A percentile compares a stretch with the other conserved stretches of the same genome.
Conservation (phyloP, 805 yeast species). For the Cyberlindnera suaveolens region DNA sequence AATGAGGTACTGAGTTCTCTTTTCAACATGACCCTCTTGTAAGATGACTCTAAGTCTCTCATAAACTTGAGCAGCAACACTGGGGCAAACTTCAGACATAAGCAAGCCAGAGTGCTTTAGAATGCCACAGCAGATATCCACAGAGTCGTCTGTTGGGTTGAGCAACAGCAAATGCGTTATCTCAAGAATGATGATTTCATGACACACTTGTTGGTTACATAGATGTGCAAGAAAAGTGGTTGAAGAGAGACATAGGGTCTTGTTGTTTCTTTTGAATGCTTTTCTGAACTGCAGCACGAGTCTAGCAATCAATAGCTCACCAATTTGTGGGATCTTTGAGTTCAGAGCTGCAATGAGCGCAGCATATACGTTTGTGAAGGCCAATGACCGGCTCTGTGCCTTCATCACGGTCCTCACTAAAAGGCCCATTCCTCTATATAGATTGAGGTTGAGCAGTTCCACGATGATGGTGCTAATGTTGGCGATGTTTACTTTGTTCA, state of each 20-base stretch:
- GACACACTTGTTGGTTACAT: constrained; percentile 54
- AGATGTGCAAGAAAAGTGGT: constrained; percentile 53
- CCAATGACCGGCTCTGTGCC: constrained; percentile 37
- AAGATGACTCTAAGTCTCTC: constrained; percentile 57
- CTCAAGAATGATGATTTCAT: constrained; percentile 49
- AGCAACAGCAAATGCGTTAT: constrained; percentile 40
- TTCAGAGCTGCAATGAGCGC: constrained; percentile 55
- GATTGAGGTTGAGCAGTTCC: constrained; percentile 49
- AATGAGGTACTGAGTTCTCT: constrained; percentile 38
- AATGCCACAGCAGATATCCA: constrained; percentile 47
- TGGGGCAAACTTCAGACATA: constrained; percentile 35
- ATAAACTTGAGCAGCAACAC: constrained; percentile 44
- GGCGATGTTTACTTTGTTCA: constrained; percentile 38
- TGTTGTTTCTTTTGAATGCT: constrained; percentile 42
- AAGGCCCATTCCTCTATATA: constrained; percentile 56
- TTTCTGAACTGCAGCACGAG: constrained; percentile 53
- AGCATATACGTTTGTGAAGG: constrained; percentile 46
- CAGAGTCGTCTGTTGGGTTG: constrained; percentile 46
- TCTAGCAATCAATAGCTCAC: constrained; percentile 48
- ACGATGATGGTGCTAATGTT: constrained; percentile 45
- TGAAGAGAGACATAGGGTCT: constrained; percentile 35
- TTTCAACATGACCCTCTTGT: constrained; percentile 44
- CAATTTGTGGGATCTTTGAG: constrained; percentile 63
- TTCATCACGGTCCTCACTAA: constrained; percentile 53
- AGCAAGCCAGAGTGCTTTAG: constrained; percentile 47